A percentile compares a stretch with the other conserved stretches of the same genome.
phyloP scores from a whole-genome alignment of 2,329 filamentous ascomycete species.

The Fusarium sp. region DNA sequence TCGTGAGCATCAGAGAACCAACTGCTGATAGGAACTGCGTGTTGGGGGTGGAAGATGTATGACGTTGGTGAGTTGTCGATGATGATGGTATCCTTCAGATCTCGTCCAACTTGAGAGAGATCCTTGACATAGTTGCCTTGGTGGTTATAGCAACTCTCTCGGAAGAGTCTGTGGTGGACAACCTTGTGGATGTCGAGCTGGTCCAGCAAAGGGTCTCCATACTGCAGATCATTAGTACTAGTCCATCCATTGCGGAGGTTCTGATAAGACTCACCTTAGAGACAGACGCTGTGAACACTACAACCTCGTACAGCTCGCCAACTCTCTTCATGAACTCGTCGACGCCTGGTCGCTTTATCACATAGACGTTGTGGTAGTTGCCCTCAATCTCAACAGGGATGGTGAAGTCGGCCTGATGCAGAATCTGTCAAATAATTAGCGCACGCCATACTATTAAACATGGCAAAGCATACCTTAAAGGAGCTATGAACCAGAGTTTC shows the following conservation, averaged over 20 bases:
- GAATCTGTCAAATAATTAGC: slow-evolving; percentile 69
- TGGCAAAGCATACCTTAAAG: slow-evolving; percentile 78
- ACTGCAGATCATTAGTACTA: slow-evolving; percentile 63
- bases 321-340: slow-evolving; percentile 99
- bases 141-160: slow-evolving; percentile 99
- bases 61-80: slow-evolving; percentile 99
- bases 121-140: slow-evolving; percentile 99
- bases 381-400: slow-evolving; percentile 99
- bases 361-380: slow-evolving; percentile 99
- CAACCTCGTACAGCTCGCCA: slow-evolving; percentile 96
- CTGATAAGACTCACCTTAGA: slow-evolving; percentile 77
- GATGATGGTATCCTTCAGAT: slow-evolving; percentile 97
- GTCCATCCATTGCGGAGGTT: not conserved
- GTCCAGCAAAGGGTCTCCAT: slow-evolving; percentile 94
- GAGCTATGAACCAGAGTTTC: slow-evolving; percentile 98
- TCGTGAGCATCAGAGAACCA: slow-evolving; percentile 99
- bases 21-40: slow-evolving; percentile 98
- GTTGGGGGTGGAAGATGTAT: slow-evolving; percentile 99
- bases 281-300: slow-evolving; percentile 98
- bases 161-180: slow-evolving; percentile 94
- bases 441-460: not conserved
- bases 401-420: slow-evolving; percentile 98
- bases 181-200: slow-evolving; percentile 98
- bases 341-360: slow-evolving; percentile 98
- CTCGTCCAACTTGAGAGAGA: slow-evolving; percentile 93